Base-by-base conservation (phyloP, 2,329 filamentous ascomycete genomes). In the Rhexocercosporidium sp. region DNA sequence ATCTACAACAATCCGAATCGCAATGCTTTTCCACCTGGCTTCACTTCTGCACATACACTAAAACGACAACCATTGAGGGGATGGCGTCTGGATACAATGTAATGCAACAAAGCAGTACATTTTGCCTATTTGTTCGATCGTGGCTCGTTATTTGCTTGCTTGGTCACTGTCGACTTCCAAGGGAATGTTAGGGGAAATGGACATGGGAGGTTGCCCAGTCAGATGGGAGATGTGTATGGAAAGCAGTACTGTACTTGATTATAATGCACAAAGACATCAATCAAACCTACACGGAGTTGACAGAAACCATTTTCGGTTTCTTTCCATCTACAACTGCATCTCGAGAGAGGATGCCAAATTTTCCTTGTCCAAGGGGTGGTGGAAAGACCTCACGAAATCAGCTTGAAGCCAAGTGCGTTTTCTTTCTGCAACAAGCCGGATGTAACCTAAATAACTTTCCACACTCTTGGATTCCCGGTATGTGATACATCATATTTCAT, bases 11-110 rank as follows among this genome's bases (percentile, higher is more conserved):
- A 37, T 16, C 31, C 22, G 27, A 44, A 39, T 27, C 20, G 8
- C 29, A 37, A 14, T 39, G 6, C 53, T 57, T 37, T 22, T 16
- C n/a, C 53, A 31, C 31, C n/a, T 57, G 18, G n/a, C 53, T 69
- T 61, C 62, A 44, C 47, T 67, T 66, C 68, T 67, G 62, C 65
- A 67, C 61, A 69, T 66, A 69, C 27, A 60, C 61, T 62, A 34
- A 39, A 46, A 64, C 31, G 47, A 59, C 22, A 47, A 41, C 54
- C 29, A 37, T 56, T 34, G 11, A 14, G 51, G 41, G n/a, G 44
- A 6, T 20, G 53, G 59, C 44, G 66, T 60, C 66, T 68, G 62
- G 53, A 65, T 59, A 65, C 62, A 65, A 56, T 66, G 65, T 34
- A 64, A 59, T 56, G 27, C 53, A n/a, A n/a, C n/a, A 22, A 51